These are phyloP conservation scores for Glebionis coronaria DNA, from an alignment of 129 eudicot species.

Conservation along the genomic window DNA sequence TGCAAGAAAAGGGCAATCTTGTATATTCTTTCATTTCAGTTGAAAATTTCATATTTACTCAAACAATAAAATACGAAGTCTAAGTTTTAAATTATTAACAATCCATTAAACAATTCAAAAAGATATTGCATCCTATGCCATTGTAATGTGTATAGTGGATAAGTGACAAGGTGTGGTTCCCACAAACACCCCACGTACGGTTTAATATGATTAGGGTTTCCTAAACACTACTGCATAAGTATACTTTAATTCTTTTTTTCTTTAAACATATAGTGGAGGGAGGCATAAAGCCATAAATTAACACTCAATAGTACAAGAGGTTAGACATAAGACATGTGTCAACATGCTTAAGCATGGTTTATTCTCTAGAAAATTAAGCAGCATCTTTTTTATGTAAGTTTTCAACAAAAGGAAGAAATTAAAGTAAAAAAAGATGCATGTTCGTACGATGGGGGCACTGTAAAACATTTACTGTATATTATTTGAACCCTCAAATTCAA, in stretches of 20 bases:
- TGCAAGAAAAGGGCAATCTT: no score
- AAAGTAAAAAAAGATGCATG: constrained; percentile 15
- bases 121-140: no score
- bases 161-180: background rate
- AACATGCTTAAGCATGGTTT: constrained; percentile 9
- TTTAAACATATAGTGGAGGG: constrained; percentile 7
- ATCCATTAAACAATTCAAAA: no score
- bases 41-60: no score
- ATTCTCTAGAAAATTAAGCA: constrained; percentile 1
- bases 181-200: background rate
- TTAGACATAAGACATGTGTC: constrained; percentile 18
- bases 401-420: background rate
- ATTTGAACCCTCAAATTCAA: constrained; percentile 16
- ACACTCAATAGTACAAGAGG: background rate
- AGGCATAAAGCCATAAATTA: no score
- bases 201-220: constrained; percentile 4
- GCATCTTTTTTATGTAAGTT: constrained; percentile 1
- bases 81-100: no score
- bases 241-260: background rate
- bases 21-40: no score
- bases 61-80: no score
- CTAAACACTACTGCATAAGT: constrained; percentile 1
- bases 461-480: background rate
- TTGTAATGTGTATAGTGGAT: no score
- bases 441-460: constrained; percentile 16